Evolutionary conservation across 495 filamentous ascomycete genomes (phyloP).

Genomic region (Penicillium simplicissimum): DNA sequence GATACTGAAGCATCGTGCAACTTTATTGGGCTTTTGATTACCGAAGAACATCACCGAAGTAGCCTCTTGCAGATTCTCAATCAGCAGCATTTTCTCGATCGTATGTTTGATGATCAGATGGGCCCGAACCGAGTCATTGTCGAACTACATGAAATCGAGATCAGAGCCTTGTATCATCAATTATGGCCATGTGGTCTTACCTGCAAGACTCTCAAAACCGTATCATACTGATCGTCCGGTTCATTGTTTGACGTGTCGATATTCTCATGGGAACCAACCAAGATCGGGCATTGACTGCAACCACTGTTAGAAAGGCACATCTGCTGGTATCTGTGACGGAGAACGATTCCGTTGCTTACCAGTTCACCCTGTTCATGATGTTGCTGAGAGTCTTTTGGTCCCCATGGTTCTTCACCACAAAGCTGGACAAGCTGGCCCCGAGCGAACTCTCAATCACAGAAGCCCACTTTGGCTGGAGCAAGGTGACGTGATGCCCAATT

Average conservation of each 20-base stretch:
- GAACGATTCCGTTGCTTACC: conserved; percentile 34
- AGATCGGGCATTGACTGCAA: conserved; percentile 55
- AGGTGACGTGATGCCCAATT: conserved; percentile 70
- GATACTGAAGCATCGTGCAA: conserved; percentile 68
- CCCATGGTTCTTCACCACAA: conserved; percentile 73
- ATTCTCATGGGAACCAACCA: conserved; percentile 60
- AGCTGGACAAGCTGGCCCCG: conserved; percentile 64
- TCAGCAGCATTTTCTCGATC: conserved; percentile 83
- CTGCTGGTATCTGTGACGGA: background rate
- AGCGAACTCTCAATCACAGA: conserved; percentile 75
- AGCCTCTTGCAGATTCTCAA: conserved; percentile 65
- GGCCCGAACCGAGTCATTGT: conserved; percentile 73
- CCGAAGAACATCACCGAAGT: conserved; percentile 68
- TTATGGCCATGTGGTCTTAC: conserved; percentile 34
- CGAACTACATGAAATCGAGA: conserved; percentile 52
- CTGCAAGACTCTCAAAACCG: conserved; percentile 73
- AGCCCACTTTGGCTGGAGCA: conserved; percentile 81
- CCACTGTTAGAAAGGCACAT: conserved; percentile 19
- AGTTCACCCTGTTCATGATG: conserved; percentile 62
- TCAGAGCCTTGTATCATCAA: conserved; percentile 5
- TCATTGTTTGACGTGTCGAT: conserved; percentile 69
- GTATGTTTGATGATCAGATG: conserved; percentile 79
- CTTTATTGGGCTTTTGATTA: conserved; percentile 60
- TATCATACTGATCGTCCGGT: conserved; percentile 70
- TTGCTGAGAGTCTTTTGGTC: conserved; percentile 64